These are phyloP conservation scores for Geoglossum cookeanum DNA, from an alignment of 2,329 filamentous ascomycete species.

Conservation along the genomic window DNA sequence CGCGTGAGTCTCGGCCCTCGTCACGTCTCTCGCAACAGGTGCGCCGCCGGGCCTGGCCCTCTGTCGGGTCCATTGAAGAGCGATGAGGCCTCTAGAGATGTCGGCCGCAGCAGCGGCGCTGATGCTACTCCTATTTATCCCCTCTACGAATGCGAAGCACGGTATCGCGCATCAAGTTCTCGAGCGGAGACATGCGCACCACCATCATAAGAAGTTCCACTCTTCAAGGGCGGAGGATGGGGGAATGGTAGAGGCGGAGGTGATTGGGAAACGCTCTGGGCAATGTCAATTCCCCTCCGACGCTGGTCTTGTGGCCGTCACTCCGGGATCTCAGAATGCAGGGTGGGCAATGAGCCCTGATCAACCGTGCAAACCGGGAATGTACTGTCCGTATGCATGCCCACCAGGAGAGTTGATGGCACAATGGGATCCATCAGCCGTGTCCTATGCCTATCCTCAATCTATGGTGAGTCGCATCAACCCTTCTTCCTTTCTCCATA, in stretches of 20 bases:
- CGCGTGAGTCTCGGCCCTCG: no score
- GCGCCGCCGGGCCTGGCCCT: neutral
- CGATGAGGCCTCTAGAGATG: neutral
- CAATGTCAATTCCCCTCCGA: slow-evolving; percentile 48
- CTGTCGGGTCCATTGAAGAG: neutral
- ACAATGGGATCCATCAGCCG: slow-evolving; percentile 57
- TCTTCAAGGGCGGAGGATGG: neutral
- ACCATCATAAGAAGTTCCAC: neutral
- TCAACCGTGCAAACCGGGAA: slow-evolving; percentile 44
- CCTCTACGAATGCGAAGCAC: neutral
- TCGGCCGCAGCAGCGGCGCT: neutral
- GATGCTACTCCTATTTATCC: neutral
- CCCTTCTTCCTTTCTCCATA: neutral
- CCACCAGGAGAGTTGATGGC: slow-evolving; percentile 56
- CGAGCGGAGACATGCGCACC: slow-evolving; percentile 2
- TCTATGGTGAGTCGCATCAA: slow-evolving; percentile 42
- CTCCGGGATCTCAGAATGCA: slow-evolving; percentile 42
- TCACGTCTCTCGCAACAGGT: neutral
- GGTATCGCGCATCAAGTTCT: neutral
- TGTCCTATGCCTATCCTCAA: slow-evolving; percentile 43
- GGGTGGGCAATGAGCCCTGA: slow-evolving; percentile 71
- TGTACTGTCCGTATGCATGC: slow-evolving; percentile 61
- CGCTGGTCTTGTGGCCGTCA: slow-evolving; percentile 47
- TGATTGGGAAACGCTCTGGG: slow-evolving; percentile 32
- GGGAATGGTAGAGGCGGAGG: neutral